phyloP scores from a whole-genome alignment of 257 asterid genomes.

The Pogostemon cablin region DNA sequence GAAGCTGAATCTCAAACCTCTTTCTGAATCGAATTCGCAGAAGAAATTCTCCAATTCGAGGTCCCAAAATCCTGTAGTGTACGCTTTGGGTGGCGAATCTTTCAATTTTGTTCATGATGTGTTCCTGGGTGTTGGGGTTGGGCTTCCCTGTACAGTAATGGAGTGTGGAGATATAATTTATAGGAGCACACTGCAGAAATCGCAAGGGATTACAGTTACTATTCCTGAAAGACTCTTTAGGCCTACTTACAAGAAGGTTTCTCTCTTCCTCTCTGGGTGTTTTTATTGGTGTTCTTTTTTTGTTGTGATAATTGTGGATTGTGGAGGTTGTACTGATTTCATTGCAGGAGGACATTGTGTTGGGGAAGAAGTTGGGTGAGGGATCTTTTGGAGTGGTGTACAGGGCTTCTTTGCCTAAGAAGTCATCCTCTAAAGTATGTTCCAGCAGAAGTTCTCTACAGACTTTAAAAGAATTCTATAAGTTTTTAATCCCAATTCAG shows the following conservation, averaged over 20 bases:
- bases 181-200: slow-evolving; percentile 86
- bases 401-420: slow-evolving; percentile 65
- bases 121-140: slow-evolving; percentile 94
- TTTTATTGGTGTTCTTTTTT: neutral
- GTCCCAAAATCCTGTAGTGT: slow-evolving; percentile 43
- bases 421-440: slow-evolving; percentile 63
- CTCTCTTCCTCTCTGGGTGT: neutral
- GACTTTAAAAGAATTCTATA: neutral
- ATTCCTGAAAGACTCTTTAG: slow-evolving; percentile 83
- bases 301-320: neutral
- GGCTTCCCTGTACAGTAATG: slow-evolving; percentile 97
- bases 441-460: neutral
- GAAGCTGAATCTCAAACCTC: slow-evolving; percentile 48
- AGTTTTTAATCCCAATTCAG: neutral
- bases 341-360: slow-evolving; percentile 82
- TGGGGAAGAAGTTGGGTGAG: slow-evolving; percentile 96
- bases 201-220: slow-evolving; percentile 66
- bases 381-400: slow-evolving; percentile 93
- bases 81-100: slow-evolving; percentile 55
- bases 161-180: slow-evolving; percentile 94
- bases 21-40: slow-evolving; percentile 36
- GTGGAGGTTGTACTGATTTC: slow-evolving; percentile 26
- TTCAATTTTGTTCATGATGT: slow-evolving; percentile 54
- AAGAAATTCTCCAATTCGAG: slow-evolving; percentile 36
- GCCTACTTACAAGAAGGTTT: slow-evolving; percentile 79